phyloP scores from a whole-genome alignment of 345 rosid genomes.

The Salix arbutifolia region DNA sequence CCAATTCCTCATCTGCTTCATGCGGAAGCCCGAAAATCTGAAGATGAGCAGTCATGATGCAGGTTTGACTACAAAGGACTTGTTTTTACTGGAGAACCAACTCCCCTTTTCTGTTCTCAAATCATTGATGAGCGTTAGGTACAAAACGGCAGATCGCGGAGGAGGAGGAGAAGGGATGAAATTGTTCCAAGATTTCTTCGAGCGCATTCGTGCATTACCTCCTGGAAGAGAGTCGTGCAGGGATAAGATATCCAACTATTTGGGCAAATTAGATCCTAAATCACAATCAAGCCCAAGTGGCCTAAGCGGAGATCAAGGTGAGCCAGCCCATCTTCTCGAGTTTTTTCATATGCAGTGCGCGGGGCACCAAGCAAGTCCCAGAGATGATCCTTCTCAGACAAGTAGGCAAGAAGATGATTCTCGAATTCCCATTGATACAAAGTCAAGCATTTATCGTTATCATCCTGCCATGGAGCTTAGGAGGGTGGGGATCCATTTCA shows the following conservation, averaged over 20 bases:
- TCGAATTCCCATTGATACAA: no score
- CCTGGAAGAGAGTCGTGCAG: not conserved
- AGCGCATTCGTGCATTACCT: not conserved
- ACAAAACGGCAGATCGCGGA: no score
- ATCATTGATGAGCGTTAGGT: not conserved
- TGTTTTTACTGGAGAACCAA: constrained; percentile 30
- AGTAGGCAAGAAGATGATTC: no score
- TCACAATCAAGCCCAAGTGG: no score
- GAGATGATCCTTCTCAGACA: not conserved
- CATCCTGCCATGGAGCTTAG: not conserved
- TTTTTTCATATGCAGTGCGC: not conserved
- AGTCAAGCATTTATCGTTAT: no score
- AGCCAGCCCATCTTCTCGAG: not conserved
- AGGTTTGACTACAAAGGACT: not conserved
- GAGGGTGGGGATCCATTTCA: not conserved
- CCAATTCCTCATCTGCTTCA: not conserved
- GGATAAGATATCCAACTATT: not conserved
- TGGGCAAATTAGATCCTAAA: not conserved
- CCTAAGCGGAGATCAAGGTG: no score
- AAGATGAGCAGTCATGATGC: not conserved
- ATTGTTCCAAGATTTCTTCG: not conserved
- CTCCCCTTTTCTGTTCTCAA: constrained; percentile 19
- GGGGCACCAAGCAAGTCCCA: not conserved
- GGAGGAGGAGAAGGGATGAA: not conserved
- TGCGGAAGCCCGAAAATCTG: not conserved